phyloP scores from a whole-genome alignment of 2,329 filamentous ascomycete genomes.

The Plenodomus lindquistii region DNA sequence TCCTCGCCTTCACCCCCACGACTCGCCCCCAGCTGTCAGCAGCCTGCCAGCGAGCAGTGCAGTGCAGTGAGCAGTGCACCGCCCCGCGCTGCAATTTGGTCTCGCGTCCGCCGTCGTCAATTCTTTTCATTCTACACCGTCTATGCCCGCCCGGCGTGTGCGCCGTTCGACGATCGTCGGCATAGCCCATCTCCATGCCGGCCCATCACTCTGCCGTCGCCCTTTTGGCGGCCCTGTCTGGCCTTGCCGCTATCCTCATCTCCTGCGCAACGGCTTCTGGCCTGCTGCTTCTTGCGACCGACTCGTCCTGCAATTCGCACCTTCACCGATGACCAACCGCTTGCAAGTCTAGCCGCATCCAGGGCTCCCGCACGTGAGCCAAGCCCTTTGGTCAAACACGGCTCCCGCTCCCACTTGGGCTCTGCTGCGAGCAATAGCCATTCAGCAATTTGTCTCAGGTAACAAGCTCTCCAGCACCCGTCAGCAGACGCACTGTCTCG shows the following conservation, averaged over 20 bases:
- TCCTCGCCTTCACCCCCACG: constrained; percentile 22
- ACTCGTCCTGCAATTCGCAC: constrained; percentile 15
- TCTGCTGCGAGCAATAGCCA: constrained; percentile 28
- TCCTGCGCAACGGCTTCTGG: constrained; percentile 11
- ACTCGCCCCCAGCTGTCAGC: constrained; percentile 9
- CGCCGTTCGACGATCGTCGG: constrained; percentile 7
- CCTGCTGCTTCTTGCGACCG: constrained; percentile 16
- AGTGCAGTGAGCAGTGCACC: neutral
- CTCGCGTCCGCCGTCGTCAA: constrained; percentile 10
- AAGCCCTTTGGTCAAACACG: constrained; percentile 20
- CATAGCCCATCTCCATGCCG: constrained; percentile 23
- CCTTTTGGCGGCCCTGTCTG: neutral
- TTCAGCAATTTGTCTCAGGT: constrained; percentile 34
- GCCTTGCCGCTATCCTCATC: constrained; percentile 3
- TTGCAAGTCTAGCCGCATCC: neutral
- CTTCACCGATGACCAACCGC: constrained; percentile 19
- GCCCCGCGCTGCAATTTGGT: neutral
- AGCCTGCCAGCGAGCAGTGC: neutral
- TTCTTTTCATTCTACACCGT: too few species aligned
- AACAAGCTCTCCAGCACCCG: constrained; percentile 27
- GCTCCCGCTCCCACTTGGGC: neutral
- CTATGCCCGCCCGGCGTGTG: constrained; percentile 9
- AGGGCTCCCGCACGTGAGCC: constrained; percentile 27
- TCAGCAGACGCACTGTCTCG: constrained; percentile 26
- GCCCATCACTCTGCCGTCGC: constrained; percentile 9